These are phyloP conservation scores for Coemansia sp. DNA, from an alignment of 192 early-diverging fungal genomes.

Conservation along the genomic window DNA sequence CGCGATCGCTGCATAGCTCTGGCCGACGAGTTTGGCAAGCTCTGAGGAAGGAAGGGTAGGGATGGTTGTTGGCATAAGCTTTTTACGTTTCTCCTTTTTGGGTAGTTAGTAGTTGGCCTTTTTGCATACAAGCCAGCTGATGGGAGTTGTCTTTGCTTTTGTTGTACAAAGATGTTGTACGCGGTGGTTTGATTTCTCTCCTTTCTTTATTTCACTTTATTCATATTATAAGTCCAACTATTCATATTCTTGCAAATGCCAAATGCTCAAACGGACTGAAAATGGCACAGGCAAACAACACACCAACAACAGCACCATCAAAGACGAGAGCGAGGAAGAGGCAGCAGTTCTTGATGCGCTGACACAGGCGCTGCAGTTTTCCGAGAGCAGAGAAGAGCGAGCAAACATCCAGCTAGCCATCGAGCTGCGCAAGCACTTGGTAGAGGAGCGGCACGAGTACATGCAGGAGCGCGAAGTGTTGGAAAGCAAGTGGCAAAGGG, in stretches of 20 bases:
- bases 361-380: neutral
- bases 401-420: constrained; percentile 8
- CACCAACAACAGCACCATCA: too few species aligned
- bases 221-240: neutral
- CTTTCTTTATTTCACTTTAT: neutral
- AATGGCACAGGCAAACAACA: constrained; percentile 2
- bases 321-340: neutral
- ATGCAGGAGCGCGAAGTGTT: neutral
- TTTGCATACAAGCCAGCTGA: too few species aligned
- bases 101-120: too few species aligned
- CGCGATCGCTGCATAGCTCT: constrained; percentile 31
- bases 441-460: constrained; percentile 1
- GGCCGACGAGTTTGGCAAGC: constrained; percentile 48
- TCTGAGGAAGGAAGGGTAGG: too few species aligned
- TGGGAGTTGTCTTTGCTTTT: too few species aligned
- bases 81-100: neutral
- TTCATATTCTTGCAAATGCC: neutral
- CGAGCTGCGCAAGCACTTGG: constrained; percentile 2
- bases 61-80: too few species aligned
- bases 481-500: neutral
- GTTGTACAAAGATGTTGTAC: too few species aligned
- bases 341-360: neutral
- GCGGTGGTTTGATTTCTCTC: neutral
- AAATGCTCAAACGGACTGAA: constrained; percentile 2
- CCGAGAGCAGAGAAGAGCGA: constrained; percentile 5